phyloP scores from a whole-genome alignment of 179 eudicot species.

The Camellia oleifera region DNA sequence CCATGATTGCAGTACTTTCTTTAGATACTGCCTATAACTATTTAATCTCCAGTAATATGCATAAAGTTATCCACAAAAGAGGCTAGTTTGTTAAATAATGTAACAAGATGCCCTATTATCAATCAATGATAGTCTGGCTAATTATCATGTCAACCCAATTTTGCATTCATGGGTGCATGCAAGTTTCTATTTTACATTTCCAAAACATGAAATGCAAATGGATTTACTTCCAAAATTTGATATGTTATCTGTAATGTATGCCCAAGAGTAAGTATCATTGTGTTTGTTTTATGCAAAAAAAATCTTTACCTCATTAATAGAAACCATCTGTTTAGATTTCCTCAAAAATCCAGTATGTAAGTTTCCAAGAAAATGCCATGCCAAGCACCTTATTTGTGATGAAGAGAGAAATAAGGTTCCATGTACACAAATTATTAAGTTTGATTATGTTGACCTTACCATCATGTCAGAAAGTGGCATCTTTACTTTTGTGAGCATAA shows the following conservation, averaged over 20 bases:
- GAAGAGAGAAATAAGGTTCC: neutral
- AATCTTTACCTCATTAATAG: neutral
- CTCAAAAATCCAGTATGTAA: neutral
- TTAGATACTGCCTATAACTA: too few species aligned
- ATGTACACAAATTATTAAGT: neutral
- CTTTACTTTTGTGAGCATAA: slow-evolving; percentile 98
- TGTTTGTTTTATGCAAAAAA: too few species aligned
- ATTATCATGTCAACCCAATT: neutral
- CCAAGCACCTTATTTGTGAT: slow-evolving; percentile 5
- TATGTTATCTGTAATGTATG: neutral
- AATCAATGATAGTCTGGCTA: neutral
- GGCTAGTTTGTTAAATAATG: neutral
- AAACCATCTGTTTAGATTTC: neutral
- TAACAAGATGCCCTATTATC: neutral
- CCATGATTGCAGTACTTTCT: too few species aligned
- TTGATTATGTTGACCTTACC: slow-evolving; percentile 47
- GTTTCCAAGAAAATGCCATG: neutral
- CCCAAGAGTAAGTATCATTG: neutral
- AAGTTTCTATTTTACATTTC: neutral
- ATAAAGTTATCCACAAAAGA: neutral
- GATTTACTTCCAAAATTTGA: neutral
- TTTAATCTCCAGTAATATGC: neutral
- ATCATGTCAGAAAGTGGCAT: slow-evolving; percentile 98
- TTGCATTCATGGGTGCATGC: neutral
- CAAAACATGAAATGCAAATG: neutral